Conservation (phyloP, 2,329 filamentous ascomycete species). For the Xylariales sp. region DNA sequence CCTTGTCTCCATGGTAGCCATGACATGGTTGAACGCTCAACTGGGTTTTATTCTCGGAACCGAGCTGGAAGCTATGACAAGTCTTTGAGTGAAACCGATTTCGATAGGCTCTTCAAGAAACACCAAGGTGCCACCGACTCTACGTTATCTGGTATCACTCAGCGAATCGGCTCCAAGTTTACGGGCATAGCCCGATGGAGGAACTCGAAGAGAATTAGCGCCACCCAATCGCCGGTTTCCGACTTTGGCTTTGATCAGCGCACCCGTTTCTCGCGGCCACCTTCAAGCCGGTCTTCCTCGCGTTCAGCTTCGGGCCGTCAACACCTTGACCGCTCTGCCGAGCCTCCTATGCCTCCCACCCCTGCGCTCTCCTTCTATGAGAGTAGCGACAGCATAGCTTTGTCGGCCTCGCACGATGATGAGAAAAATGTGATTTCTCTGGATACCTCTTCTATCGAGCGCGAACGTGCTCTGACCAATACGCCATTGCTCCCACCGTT, state of each 20-base stretch:
- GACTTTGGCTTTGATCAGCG: conserved; percentile 79
- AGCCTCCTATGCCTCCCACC: conserved; percentile 54
- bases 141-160: conserved; percentile 57
- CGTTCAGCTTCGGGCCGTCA: conserved; percentile 57
- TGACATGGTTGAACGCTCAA: conserved; percentile 32
- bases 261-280: conserved; percentile 57
- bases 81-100: conserved; percentile 62
- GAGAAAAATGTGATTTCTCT: conserved; percentile 47
- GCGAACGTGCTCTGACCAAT: conserved; percentile 59
- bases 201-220: conserved; percentile 38
- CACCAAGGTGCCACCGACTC: conserved; percentile 55
- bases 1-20: conserved; percentile 54
- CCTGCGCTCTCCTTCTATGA: conserved; percentile 62
- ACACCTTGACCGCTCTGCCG: conserved; percentile 37
- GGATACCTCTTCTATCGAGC: conserved; percentile 45
- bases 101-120: too few relatives aligned
- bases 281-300: conserved; percentile 77
- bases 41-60: conserved; percentile 32
- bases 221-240: conserved; percentile 61
- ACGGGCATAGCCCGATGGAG: conserved; percentile 49
- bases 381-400: conserved; percentile 49
- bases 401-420: conserved; percentile 44
- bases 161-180: conserved; percentile 61
- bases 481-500: conserved; percentile 84
- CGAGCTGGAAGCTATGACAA: conserved; percentile 60